Evolutionary conservation across 331 rosid genomes (phyloP), one percentile per base, ranked within the genome.

Genomic region (Acacia pycnantha): DNA sequence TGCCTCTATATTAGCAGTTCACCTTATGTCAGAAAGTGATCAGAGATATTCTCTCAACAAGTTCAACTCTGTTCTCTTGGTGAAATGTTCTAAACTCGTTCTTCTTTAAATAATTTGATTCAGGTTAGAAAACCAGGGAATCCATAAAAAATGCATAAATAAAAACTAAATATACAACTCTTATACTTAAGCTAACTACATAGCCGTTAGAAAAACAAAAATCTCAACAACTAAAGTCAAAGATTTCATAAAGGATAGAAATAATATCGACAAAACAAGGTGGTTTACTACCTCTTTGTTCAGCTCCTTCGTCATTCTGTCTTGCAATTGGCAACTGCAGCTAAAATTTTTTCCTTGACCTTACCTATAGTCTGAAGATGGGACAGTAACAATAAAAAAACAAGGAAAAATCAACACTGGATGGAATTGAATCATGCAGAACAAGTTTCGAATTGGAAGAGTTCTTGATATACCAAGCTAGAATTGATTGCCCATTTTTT

Each of bases 401-500:
- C 4, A 8, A n/a, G 22, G 10, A 56, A 50, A 46, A n/a, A 40
- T 41, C 19, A 73, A 66, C 24, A 80, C 27, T 62, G 19, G 40
- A 56, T 18, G 70, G 64, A n/a, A 56, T 56, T 56, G 76, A 64
- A 73, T 54, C 43, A 35, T 29, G 77, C 77, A 75, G 69, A 79
- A 71, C 67, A 76, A 35, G 78, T 56, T 50, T 40, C 40, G 67
- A 74, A 37, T 27, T 33, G 58, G 72, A n/a, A 26, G 81, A 56
- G 79, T 77, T 82, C 37, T 58, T 69, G 79, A 84, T 62, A 68
- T 80, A 90, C 98, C 92, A 19, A 48, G 81, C 82, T 73, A 67
- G 90, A 89, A 77, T 41, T 62, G 77, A 77, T 86, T 48, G 87
- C 94, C 98, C 98, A 91, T 85, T 83, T 86, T 77, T 79, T 87